Evolutionary conservation across 2,329 filamentous ascomycete genomes (phyloP).

Genomic region (Monosporascus sp.): DNA sequence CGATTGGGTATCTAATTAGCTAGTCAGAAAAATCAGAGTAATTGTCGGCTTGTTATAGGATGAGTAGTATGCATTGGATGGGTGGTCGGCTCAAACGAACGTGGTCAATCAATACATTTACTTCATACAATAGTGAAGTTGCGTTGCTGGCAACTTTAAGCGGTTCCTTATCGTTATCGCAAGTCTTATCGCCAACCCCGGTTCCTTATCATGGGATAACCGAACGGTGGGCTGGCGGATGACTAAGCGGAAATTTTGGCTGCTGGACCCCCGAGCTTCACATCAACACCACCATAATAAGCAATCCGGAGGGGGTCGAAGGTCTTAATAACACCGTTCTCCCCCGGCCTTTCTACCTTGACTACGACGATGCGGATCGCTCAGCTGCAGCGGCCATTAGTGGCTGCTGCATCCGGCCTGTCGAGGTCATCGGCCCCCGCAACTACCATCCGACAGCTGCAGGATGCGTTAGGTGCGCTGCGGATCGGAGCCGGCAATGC

Average conservation of each 20-base stretch:
- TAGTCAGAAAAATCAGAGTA: too few species aligned
- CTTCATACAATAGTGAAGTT: slow-evolving; percentile 1
- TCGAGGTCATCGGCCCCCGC: slow-evolving; percentile 11
- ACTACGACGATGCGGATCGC: slow-evolving; percentile 32
- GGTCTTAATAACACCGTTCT: too few species aligned
- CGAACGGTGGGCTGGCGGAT: slow-evolving; percentile 5
- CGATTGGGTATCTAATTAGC: too few species aligned
- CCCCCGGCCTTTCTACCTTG: not conserved
- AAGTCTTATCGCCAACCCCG: not conserved
- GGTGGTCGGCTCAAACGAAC: too few species aligned
- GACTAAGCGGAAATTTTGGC: slow-evolving; percentile 34
- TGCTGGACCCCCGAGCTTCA: slow-evolving; percentile 5
- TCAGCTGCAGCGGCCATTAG: slow-evolving; percentile 38
- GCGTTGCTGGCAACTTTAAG: slow-evolving; percentile 19
- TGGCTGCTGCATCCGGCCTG: slow-evolving; percentile 28
- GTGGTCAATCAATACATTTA: too few species aligned
- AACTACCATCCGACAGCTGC: slow-evolving; percentile 28
- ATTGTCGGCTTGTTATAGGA: too few species aligned
- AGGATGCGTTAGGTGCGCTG: slow-evolving; percentile 25
- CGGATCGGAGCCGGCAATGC: slow-evolving; percentile 29
- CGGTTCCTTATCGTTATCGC: slow-evolving; percentile 20
- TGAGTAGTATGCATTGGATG: too few species aligned
- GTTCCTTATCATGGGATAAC: too few species aligned
- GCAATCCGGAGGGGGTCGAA: slow-evolving; percentile 4
- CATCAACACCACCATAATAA: slow-evolving; percentile 1